Evolutionary conservation across 441 rosid species (phyloP).

Genomic region (Euphorbia schlechtendalii): DNA sequence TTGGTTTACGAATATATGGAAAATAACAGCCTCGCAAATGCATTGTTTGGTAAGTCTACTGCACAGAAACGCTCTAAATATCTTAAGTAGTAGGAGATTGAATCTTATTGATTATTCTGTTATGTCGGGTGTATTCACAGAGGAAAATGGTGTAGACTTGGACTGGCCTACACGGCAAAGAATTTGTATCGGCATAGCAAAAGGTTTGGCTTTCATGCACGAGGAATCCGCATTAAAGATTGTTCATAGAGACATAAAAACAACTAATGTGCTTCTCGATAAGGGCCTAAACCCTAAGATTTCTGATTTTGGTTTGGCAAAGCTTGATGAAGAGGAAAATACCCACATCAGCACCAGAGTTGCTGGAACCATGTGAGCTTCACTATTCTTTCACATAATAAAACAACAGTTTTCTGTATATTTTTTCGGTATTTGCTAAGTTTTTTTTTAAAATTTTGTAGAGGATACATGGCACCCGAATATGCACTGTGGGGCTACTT

Average conservation of each 20-base stretch:
- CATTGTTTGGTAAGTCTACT: slow-evolving; percentile 36
- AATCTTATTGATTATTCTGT: neutral
- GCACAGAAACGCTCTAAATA: neutral
- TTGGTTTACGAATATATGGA: slow-evolving; percentile 51
- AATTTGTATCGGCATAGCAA: slow-evolving; percentile 55
- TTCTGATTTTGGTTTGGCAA: slow-evolving; percentile 73
- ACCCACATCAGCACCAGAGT: slow-evolving; percentile 73
- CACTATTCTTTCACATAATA: neutral
- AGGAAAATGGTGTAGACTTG: slow-evolving; percentile 37
- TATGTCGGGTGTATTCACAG: slow-evolving; percentile 18
- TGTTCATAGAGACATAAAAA: slow-evolving; percentile 72
- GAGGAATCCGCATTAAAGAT: slow-evolving; percentile 57
- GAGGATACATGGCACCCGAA: slow-evolving; percentile 63
- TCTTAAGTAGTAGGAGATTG: neutral
- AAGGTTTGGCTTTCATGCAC: slow-evolving; percentile 60
- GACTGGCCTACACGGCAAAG: slow-evolving; percentile 54
- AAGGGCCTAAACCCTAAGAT: slow-evolving; percentile 51
- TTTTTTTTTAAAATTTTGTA: slow-evolving; percentile 7
- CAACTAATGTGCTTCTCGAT: slow-evolving; percentile 65
- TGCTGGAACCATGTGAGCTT: slow-evolving; percentile 66
- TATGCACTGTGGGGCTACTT: slow-evolving; percentile 57
- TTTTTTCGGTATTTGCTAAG: neutral
- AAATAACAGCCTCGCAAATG: slow-evolving; percentile 42
- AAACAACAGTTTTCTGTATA: neutral
- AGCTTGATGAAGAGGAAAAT: slow-evolving; percentile 68